A percentile compares a stretch with the other conserved stretches of the same genome.
Conservation (phyloP, 2,329 filamentous ascomycete species). For the Penicillium hordei region DNA sequence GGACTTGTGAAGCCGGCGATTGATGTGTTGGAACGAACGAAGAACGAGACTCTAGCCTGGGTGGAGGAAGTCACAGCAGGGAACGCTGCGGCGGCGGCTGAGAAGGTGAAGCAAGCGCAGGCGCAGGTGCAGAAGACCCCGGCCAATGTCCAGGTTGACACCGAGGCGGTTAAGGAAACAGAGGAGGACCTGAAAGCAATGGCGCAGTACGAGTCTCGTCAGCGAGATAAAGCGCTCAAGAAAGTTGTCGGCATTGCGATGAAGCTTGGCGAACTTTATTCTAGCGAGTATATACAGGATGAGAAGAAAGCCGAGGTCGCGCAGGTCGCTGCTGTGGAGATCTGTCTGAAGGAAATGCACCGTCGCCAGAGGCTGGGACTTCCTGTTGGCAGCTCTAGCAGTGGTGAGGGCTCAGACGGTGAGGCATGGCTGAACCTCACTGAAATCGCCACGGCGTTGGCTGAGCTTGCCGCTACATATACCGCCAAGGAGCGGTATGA, state of each 20-base stretch:
- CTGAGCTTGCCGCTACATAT: slow-evolving; percentile 74
- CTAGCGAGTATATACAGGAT: slow-evolving; percentile 71
- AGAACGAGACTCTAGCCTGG: slow-evolving; percentile 62
- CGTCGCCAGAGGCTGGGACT: slow-evolving; percentile 66
- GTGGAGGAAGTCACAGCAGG: slow-evolving; percentile 29
- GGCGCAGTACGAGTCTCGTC: slow-evolving; percentile 36
- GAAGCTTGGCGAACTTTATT: slow-evolving; percentile 82
- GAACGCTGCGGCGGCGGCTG: slow-evolving; percentile 14
- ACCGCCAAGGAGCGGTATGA: slow-evolving; percentile 72
- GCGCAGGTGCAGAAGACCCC: slow-evolving; percentile 23
- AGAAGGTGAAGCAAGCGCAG: slow-evolving; percentile 17
- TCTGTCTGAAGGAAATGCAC: slow-evolving; percentile 70
- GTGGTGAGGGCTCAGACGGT: slow-evolving; percentile 27
- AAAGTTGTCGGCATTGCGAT: slow-evolving; percentile 74
- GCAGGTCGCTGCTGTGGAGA: slow-evolving; percentile 79
- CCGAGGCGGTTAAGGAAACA: slow-evolving; percentile 23
- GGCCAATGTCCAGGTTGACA: slow-evolving; percentile 21
- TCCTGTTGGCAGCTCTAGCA: slow-evolving; percentile 58
- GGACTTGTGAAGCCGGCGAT: slow-evolving; percentile 68
- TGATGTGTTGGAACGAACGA: slow-evolving; percentile 74
- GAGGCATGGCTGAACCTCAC: slow-evolving; percentile 40
- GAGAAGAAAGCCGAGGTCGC: slow-evolving; percentile 71
- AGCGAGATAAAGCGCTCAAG: slow-evolving; percentile 66
- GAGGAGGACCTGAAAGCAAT: slow-evolving; percentile 25
- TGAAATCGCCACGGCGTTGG: slow-evolving; percentile 37